Conservation (phyloP, 1,284 basidiomycete species). For the Heterobasidion annosum region DNA sequence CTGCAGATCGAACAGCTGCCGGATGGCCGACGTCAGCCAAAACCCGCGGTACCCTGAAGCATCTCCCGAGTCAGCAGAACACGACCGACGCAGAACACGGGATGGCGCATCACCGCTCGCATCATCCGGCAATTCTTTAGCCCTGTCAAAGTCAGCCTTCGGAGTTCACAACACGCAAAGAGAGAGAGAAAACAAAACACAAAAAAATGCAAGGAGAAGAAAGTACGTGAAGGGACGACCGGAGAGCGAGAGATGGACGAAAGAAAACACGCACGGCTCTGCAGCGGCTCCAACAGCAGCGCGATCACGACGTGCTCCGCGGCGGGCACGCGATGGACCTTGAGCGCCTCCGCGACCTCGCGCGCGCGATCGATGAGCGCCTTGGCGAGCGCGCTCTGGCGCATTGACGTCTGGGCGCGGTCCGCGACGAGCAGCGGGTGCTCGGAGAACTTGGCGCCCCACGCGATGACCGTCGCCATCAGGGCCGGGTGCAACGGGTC, state of each 20-base stretch:
- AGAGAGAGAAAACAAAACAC: not conserved
- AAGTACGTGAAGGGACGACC: too few species aligned
- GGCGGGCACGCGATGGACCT: conserved; percentile 74
- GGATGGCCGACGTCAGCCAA: conserved; percentile 71
- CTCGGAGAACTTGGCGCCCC: conserved; percentile 89
- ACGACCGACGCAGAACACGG: not conserved
- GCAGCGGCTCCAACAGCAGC: conserved; percentile 68
- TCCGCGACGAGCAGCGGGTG: conserved; percentile 76
- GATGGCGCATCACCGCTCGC: conserved; percentile 37
- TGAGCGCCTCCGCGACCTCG: conserved; percentile 77
- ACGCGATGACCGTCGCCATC: conserved; percentile 83
- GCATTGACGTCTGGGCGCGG: conserved; percentile 54
- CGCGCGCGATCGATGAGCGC: conserved; percentile 71
- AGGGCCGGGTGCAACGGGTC: conserved; percentile 59
- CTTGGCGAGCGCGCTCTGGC: conserved; percentile 69
- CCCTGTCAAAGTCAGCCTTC: conserved; percentile 6
- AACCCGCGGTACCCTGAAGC: conserved; percentile 67
- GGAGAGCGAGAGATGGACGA: not conserved
- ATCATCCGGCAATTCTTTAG: conserved; percentile 56
- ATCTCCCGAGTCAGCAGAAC: too few species aligned
- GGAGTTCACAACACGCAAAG: conserved; percentile 4
- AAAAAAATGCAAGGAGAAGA: too few species aligned
- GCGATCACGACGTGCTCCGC: conserved; percentile 75
- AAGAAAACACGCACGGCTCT: conserved; percentile 57
- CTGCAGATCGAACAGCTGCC: conserved; percentile 68